Percentiles rank a stretch among this genome's conserved stretches.
phyloP scores from a whole-genome alignment of 208 protist species.

The Trypanosomatidae sp. region DNA sequence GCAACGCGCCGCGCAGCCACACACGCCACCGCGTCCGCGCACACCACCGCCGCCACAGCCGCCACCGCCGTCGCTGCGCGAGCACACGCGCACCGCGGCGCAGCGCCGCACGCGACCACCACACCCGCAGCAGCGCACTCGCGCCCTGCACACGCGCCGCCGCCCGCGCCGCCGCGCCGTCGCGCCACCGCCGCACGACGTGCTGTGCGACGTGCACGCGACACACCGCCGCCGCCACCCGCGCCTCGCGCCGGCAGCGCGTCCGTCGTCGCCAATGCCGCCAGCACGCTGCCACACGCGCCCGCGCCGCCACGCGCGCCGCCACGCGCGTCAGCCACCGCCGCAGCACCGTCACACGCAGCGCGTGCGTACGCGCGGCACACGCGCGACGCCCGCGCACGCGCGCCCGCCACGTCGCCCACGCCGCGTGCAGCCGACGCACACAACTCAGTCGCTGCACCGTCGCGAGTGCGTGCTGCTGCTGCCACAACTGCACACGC shows the following conservation, averaged over 20 bases:
- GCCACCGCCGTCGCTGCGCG: not conserved
- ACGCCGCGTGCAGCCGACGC: too few relatives aligned
- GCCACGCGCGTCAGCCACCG: too few relatives aligned
- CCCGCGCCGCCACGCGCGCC: too few relatives aligned
- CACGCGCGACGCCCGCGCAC: too few relatives aligned
- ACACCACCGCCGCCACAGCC: constrained; percentile 8
- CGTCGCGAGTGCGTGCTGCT: too few relatives aligned
- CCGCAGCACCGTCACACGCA: too few relatives aligned
- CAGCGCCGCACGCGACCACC: constrained; percentile 7
- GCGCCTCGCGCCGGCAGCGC: not conserved
- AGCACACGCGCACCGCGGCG: not conserved
- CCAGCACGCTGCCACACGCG: not conserved
- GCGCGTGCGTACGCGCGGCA: too few relatives aligned
- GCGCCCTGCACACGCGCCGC: too few relatives aligned
- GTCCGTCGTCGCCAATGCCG: not conserved
- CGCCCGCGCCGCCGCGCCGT: not conserved
- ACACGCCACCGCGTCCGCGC: constrained; percentile 1
- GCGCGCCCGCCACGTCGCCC: too few relatives aligned
- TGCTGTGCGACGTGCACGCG: constrained; percentile 4
- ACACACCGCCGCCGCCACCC: constrained; percentile 2
- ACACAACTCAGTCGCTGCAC: too few relatives aligned
- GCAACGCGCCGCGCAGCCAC: constrained; percentile 7
- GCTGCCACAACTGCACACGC: too few relatives aligned
- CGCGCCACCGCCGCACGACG: constrained; percentile 1
- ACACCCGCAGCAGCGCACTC: constrained; percentile 13